These are phyloP conservation scores for Cinnamomum micranthum DNA, from an alignment of 164 flowering plant genomes.

Conservation along the genomic window DNA sequence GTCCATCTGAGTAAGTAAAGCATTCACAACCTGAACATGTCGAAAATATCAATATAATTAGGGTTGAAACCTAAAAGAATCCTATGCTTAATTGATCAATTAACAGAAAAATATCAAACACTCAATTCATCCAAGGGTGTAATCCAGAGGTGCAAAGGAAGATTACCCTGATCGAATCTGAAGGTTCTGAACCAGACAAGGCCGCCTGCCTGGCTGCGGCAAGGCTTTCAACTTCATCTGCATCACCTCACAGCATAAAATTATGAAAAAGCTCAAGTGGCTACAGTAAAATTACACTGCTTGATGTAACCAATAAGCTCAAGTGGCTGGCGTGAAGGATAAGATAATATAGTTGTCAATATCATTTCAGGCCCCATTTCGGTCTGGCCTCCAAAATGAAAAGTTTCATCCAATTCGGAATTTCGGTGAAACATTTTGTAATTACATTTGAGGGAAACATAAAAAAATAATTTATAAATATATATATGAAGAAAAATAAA, in stretches of 20 bases:
- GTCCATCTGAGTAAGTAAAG: conserved; percentile 93
- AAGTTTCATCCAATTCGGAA: too few relatives aligned
- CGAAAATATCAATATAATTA: conserved; percentile 6
- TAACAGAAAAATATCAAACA: neutral
- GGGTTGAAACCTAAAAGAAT: neutral
- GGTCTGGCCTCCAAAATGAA: too few relatives aligned
- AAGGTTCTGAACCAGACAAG: conserved; percentile 97
- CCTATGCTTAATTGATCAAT: neutral
- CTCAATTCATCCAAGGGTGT: neutral
- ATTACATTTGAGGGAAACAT: too few relatives aligned
- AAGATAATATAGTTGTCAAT: too few relatives aligned
- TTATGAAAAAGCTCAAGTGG: neutral
- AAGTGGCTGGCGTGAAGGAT: neutral
- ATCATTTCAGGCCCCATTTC: too few relatives aligned
- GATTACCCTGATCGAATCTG: conserved; percentile 87
- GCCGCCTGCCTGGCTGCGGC: conserved; percentile 99
- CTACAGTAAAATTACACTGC: neutral
- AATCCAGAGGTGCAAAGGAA: neutral
- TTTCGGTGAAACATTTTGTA: too few relatives aligned
- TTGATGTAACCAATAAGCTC: neutral
- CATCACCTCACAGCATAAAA: conserved; percentile 11
- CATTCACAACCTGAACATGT: conserved; percentile 83
- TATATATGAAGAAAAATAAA: too few relatives aligned
- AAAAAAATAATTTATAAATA: too few relatives aligned
- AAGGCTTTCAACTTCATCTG: conserved; percentile 99